Evolutionary conservation across 768 basidiomycete species (phyloP), one percentile per base, ranked within the genome.

Genomic region (Daedalea quercina): DNA sequence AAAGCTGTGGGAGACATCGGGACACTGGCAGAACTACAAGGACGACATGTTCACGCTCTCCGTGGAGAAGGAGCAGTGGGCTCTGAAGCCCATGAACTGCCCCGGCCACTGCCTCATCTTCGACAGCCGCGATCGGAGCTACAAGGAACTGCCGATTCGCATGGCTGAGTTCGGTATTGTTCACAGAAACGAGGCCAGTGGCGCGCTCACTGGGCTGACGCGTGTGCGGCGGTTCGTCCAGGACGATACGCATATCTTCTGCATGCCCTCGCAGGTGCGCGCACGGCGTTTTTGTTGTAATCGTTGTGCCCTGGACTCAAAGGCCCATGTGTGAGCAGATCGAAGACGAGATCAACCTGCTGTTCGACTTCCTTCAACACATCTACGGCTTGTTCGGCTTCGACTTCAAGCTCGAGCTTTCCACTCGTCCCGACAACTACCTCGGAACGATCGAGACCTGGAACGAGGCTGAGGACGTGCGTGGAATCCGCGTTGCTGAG

Each of bases 141-240:
- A 98, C 74, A 89, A 85, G 67, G 96, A 99, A 69, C 78, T 98
- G 13, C 96, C 96, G 8, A 85, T 99, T 59, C 85, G 96, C 24
- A 93, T 97, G 88, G 95, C 95, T 4, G 96, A 99, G 66, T 99
- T 99, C 63, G 96, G 96, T 59, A 91, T 98, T 59, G 78, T 98
- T 49, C 96, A 98, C 69, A 77, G 95, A 53, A 99, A 98, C 63
- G 96, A 98, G 67, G 94, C 96, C 1, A 89, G 85, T 34, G 96
- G 96, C 26, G 93, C 95, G 3, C 70, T 99, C 59, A 90, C 90
- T 13, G 96, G 96, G 9, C 69, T 98, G 61, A 94, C 93, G 15
- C 81, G 96, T 54, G 96, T 98, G 42, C 77, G 96, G 52, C 76
- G 96, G 43, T 98, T 99, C 71, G 87, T 92, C 51, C 96, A 98